Base-by-base conservation (phyloP, 768 basidiomycete genomes). In the Termitomyces sp. region DNA sequence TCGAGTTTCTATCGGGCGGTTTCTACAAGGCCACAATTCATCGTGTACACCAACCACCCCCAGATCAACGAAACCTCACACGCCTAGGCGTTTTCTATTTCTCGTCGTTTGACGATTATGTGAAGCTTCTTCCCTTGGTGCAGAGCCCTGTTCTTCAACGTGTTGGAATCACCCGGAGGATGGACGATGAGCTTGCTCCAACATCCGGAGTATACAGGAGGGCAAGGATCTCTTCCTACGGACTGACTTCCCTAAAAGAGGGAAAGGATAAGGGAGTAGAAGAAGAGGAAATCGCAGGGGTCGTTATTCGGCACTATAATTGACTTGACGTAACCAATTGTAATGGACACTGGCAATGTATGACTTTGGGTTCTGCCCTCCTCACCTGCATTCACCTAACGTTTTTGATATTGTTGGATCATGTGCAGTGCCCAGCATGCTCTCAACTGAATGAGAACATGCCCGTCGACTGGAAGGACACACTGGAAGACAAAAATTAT, bases 61-160 rank as follows among this genome's bases (percentile, higher is more conserved):
- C 60, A 0, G 80, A 81, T 62, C 82, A 84, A 61, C 74, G 70
- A 10, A 70, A 69, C 20, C 71, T 69, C 43, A 67, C 75, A 4
- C 78, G 82, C 17, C 71, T 84, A 0, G 79, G 81, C 10, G 71
- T 76, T 5, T 80, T 80, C 67, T 82, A 82, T 65, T 82, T 84
- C 63, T 65, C 68, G n/a, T 69, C 78, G 66, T 65, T 77, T 1
- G 75, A 82, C 65, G 81, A 82, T 65, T 67, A 77, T 36, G 72
- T 77, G n/a, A 71, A 67, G 55, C 71, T 82, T 5, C 60, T 65
- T 4, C 80, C 82, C 1, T 65, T 74, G 15, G 61, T 55, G 1
- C 72, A 78, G 12, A 81, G 81, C 60, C 77, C 81, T 0, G 76
- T 80, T 8, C 65, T 82, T 14, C 71, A 79, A 60, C 64, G 68